Conservation (phyloP, 1,139 yeast species). For the Saccharomyces hybrid region DNA sequence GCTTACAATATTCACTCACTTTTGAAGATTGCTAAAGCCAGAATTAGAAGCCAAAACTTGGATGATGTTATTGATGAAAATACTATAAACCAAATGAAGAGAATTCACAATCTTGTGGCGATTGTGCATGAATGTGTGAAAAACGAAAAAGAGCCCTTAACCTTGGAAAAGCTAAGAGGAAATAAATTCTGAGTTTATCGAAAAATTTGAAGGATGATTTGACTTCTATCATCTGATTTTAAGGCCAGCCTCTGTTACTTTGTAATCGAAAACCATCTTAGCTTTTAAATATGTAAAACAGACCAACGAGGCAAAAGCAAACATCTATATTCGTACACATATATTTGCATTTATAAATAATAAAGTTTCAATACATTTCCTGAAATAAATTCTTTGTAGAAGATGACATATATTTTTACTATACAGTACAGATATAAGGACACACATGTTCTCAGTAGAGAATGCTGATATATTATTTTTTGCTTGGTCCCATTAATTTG, state of each 20-base stretch:
- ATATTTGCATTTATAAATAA: background rate
- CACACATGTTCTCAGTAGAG: background rate
- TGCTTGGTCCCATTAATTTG: slow-evolving; percentile 9
- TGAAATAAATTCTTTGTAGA: background rate
- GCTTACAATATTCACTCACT: slow-evolving; percentile 27
- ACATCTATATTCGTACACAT: background rate
- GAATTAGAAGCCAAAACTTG: slow-evolving; percentile 1
- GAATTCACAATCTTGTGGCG: slow-evolving; percentile 19
- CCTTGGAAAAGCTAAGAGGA: slow-evolving; percentile 13
- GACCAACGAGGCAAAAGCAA: background rate
- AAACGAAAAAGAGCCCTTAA: slow-evolving; percentile 5
- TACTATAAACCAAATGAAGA: slow-evolving; percentile 16
- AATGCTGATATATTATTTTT: slow-evolving; percentile 7
- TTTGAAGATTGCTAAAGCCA: slow-evolving; percentile 10
- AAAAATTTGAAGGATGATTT: background rate
- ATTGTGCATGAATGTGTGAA: slow-evolving; percentile 13
- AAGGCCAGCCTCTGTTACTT: background rate
- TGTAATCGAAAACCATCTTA: background rate
- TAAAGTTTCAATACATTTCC: background rate
- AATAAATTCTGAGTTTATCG: slow-evolving; percentile 23
- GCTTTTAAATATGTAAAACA: background rate
- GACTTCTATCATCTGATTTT: background rate
- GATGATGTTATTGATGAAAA: slow-evolving; percentile 2
- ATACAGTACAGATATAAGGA: background rate
- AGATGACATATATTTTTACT: background rate